These are phyloP conservation scores for Agroathelia rolfsii DNA, from an alignment of 1,284 basidiomycete species.

Conservation along the genomic window DNA sequence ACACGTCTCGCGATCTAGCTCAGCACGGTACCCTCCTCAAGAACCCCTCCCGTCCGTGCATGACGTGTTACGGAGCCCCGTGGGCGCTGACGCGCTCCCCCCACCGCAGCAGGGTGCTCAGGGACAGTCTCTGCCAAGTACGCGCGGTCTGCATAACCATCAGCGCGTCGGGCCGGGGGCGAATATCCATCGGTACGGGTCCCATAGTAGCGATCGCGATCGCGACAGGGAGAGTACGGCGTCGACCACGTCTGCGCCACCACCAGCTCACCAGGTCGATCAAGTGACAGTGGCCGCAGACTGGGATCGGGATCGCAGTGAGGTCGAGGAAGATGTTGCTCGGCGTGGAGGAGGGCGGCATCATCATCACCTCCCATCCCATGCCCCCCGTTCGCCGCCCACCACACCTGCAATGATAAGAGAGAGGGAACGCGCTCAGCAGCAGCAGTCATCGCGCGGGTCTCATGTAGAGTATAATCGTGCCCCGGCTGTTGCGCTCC, in stretches of 20 bases:
- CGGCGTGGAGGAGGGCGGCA: conserved; percentile 19
- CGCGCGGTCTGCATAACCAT: conserved; percentile 43
- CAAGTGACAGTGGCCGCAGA: too few species aligned
- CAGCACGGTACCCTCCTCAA: too few species aligned
- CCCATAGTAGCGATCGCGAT: conserved; percentile 34
- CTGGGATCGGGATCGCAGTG: conserved; percentile 32
- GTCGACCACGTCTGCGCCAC: too few species aligned
- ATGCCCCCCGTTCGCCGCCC: conserved; percentile 32
- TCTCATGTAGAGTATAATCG: too few species aligned
- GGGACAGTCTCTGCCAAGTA: conserved; percentile 21
- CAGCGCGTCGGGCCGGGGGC: conserved; percentile 57
- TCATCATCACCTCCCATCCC: conserved; percentile 14
- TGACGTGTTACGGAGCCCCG: conserved; percentile 22
- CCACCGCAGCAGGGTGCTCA: conserved; percentile 10
- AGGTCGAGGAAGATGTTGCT: conserved; percentile 29
- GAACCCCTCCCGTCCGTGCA: conserved; percentile 29
- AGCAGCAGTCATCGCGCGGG: conserved; percentile 14
- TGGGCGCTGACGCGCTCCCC: conserved; percentile 10
- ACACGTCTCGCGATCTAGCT: too few species aligned
- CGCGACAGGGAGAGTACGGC: conserved; percentile 29
- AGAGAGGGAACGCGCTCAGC: conserved; percentile 14
- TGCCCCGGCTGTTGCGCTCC: too few species aligned
- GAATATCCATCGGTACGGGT: conserved; percentile 31
- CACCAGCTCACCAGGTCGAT: too few species aligned
- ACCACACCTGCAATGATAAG: too few species aligned